Evolutionary conservation across 2,329 filamentous ascomycete genomes (phyloP).

Genomic region (Sporothrix mexicana): DNA sequence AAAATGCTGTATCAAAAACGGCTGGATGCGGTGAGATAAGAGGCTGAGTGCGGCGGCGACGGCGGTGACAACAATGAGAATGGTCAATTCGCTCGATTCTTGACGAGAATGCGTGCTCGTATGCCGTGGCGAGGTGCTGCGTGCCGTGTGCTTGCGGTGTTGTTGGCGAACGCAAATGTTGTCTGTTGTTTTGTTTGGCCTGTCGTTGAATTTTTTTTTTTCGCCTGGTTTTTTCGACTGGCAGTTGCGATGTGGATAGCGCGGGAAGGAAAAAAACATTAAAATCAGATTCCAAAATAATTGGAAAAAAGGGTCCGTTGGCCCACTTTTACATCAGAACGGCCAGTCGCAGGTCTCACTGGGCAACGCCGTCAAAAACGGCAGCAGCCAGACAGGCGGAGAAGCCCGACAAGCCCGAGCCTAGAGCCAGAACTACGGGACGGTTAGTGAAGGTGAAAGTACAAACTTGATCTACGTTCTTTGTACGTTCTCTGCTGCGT

Average conservation of each 20-base stretch:
- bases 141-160: conserved; percentile 1
- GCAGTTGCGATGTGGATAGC: conserved; percentile 23
- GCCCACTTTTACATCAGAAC: conserved; percentile 29
- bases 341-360: conserved; percentile 24
- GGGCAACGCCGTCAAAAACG: conserved; percentile 31
- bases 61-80: not conserved
- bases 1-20: too few species aligned
- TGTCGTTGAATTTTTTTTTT: conserved; percentile 29
- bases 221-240: not conserved
- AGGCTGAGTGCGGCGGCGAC: not conserved
- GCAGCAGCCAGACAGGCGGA: conserved; percentile 23
- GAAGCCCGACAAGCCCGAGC: not conserved
- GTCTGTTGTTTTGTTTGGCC: not conserved
- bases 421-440: not conserved
- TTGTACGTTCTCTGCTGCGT: not conserved
- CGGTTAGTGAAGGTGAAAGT: not conserved
- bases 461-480: not conserved
- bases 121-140: not conserved
- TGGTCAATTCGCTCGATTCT: not conserved
- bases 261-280: not conserved
- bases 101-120: not conserved
- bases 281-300: not conserved
- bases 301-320: not conserved
- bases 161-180: not conserved
- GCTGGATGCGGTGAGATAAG: too few species aligned